These are phyloP conservation scores for Arabidopsis suecica DNA, from an alignment of 345 rosid species.

Conservation along the genomic window DNA sequence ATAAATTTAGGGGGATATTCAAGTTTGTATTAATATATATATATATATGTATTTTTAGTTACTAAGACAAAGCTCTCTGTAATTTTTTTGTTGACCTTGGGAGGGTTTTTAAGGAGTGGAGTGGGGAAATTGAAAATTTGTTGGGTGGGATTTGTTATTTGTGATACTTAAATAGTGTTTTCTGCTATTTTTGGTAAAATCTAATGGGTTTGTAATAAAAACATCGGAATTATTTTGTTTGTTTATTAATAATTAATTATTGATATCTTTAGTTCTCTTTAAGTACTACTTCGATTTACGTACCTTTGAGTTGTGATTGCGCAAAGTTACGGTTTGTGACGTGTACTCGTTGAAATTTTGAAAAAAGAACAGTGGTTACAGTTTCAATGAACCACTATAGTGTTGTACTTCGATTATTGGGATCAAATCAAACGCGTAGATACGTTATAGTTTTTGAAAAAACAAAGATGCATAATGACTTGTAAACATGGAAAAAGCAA, in stretches of 20 bases:
- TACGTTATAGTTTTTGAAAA: neutral
- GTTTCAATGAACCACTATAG: neutral
- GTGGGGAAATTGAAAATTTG: slow-evolving; percentile 35
- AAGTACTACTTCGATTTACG: neutral
- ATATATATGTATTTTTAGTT: slow-evolving; percentile 12
- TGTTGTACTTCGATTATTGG: slow-evolving; percentile 27
- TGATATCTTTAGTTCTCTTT: neutral
- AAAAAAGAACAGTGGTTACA: slow-evolving; percentile 9
- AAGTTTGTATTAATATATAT: neutral
- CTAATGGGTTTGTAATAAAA: slow-evolving; percentile 42
- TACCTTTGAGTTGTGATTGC: neutral
- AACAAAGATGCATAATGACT: slow-evolving; percentile 16
- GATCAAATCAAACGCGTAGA: slow-evolving; percentile 15
- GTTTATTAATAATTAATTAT: neutral
- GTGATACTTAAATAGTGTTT: slow-evolving; percentile 28
- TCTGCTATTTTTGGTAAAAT: slow-evolving; percentile 18
- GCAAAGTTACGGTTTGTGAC: neutral
- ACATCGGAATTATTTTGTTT: slow-evolving; percentile 28
- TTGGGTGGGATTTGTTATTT: slow-evolving; percentile 33
- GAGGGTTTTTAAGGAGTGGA: slow-evolving; percentile 27
- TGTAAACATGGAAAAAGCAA: slow-evolving; percentile 39
- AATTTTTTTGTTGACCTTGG: slow-evolving; percentile 41
- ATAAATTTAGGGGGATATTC: slow-evolving; percentile 26
- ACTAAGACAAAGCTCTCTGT: slow-evolving; percentile 35
- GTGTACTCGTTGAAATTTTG: slow-evolving; percentile 5